phyloP scores from a whole-genome alignment of 176 grass and related monocot species.

The Thalia dealbata region DNA sequence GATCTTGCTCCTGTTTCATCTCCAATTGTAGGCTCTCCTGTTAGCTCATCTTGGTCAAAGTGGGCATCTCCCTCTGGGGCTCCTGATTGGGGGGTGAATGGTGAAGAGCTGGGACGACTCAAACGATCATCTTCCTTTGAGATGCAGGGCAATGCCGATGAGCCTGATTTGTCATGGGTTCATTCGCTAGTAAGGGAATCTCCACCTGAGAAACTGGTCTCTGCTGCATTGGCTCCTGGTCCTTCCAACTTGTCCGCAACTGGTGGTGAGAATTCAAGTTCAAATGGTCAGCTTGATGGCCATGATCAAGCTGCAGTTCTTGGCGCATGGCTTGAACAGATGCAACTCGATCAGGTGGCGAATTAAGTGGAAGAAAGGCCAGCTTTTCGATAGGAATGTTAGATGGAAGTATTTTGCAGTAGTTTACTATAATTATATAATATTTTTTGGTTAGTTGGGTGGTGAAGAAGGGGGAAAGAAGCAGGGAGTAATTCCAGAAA shows the following conservation, averaged over 20 bases:
- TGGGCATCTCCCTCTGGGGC: constrained; percentile 53
- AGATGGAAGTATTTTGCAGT: constrained; percentile 27
- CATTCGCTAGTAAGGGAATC: constrained; percentile 73
- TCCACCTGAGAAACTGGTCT: constrained; percentile 45
- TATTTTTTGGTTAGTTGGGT: constrained; percentile 56
- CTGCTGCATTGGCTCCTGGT: constrained; percentile 23
- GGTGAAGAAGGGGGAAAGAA: constrained; percentile 16
- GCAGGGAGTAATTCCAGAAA: constrained; percentile 3
- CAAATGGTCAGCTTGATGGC: constrained; percentile 28
- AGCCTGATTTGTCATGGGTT: constrained; percentile 76
- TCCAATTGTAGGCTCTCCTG: constrained; percentile 34
- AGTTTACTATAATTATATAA: constrained; percentile 44
- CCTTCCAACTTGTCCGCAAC: constrained; percentile 8
- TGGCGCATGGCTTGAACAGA: constrained; percentile 74
- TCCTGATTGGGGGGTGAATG: constrained; percentile 50
- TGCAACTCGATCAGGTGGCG: constrained; percentile 53
- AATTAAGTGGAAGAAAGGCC: neutral
- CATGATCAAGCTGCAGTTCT: constrained; percentile 42
- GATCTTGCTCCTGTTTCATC: constrained; percentile 48
- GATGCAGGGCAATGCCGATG: constrained; percentile 40
- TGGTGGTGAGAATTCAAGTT: constrained; percentile 19
- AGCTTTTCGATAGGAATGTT: neutral
- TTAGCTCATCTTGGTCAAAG: constrained; percentile 56
- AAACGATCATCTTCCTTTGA: constrained; percentile 61
- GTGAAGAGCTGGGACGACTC: constrained; percentile 56